phyloP scores from a whole-genome alignment of 257 asterid species.

The Rubia yunnanensis region DNA sequence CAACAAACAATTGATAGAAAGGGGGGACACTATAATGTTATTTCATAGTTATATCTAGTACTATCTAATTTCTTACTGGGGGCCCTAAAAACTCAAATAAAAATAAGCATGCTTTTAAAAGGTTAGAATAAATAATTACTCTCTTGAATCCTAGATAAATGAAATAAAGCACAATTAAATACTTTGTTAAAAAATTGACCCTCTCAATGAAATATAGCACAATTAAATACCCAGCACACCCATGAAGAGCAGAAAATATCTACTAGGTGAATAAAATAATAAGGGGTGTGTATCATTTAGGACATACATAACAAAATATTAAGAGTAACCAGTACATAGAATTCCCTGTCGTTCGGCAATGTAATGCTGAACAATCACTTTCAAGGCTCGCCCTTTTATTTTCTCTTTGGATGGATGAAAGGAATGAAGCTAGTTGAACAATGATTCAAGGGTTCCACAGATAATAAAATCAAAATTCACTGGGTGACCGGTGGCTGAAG shows the following conservation, averaged over 20 bases:
- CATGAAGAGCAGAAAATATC: background rate
- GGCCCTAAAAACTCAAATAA: background rate
- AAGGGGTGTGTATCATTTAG: background rate
- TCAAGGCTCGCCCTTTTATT: background rate
- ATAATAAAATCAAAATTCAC: too few relatives aligned
- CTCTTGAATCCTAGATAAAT: too few relatives aligned
- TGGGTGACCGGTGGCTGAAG: too few relatives aligned
- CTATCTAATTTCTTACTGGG: background rate
- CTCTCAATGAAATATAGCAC: too few relatives aligned
- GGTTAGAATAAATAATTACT: too few relatives aligned
- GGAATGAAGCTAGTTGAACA: background rate
- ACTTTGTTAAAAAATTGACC: too few relatives aligned
- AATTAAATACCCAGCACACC: background rate
- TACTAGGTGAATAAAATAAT: too few relatives aligned
- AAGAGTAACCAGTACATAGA: background rate
- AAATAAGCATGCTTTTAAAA: background rate
- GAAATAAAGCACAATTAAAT: too few relatives aligned
- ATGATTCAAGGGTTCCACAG: background rate
- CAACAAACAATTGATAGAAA: background rate
- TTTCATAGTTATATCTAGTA: background rate
- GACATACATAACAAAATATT: too few relatives aligned
- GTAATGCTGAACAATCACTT: background rate
- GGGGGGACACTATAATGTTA: background rate
- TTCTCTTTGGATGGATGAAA: background rate
- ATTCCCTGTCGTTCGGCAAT: background rate